These are phyloP conservation scores for Beta corolliflora DNA, from an alignment of 179 eudicot species.

Conservation along the genomic window DNA sequence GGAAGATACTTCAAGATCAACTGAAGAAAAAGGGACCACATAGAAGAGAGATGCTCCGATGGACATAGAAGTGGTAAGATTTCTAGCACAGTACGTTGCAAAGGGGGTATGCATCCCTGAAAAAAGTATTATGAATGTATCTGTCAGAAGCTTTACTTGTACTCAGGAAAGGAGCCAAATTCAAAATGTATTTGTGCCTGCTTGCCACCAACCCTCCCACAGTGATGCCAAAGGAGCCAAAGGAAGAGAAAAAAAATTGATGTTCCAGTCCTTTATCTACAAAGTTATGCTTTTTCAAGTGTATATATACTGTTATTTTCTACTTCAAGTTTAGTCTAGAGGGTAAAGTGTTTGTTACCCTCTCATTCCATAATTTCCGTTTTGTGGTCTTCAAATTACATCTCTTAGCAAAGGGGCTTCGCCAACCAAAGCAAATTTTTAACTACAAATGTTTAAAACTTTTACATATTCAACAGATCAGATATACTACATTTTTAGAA, in stretches of 20 bases:
- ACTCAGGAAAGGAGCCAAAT: neutral
- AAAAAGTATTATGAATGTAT: conserved; percentile 13
- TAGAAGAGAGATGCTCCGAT: conserved; percentile 66
- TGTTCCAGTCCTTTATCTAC: neutral
- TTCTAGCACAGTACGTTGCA: conserved; percentile 84
- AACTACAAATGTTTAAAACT: neutral
- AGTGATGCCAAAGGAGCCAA: neutral
- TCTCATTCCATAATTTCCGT: neutral
- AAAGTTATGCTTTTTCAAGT: neutral
- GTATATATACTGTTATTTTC: neutral
- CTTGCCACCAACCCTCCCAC: neutral
- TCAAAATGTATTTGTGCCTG: neutral
- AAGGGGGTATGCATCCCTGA: conserved; percentile 89
- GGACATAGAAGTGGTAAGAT: conserved; percentile 78
- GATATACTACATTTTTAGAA: no score
- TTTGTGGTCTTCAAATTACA: neutral
- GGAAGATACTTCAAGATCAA: conserved; percentile 73
- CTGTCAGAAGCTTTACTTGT: conserved; percentile 11
- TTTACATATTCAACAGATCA: no score
- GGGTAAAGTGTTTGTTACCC: neutral
- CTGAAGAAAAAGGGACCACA: conserved; percentile 79
- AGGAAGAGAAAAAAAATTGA: neutral
- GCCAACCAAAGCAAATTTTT: neutral
- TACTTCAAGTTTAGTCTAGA: neutral
- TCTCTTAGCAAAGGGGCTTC: neutral